A percentile compares a stretch with the other conserved stretches of the same genome.
These are phyloP conservation scores for Ocimum tenuiflorum DNA, from an alignment of 257 asterid species.

Conservation along the genomic window DNA sequence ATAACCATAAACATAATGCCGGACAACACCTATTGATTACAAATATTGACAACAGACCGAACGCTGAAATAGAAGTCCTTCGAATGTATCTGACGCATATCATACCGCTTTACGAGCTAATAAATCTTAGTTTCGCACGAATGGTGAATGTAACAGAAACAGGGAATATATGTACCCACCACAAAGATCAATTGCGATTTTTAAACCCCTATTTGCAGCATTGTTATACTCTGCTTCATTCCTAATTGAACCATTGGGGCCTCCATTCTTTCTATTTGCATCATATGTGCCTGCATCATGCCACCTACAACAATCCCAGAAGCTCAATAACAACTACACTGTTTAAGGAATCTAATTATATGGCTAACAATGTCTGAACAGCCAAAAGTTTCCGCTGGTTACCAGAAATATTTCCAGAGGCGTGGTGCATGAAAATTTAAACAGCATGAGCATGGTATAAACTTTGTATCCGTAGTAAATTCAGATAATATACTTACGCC, in stretches of 20 bases:
- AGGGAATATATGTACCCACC: conserved; percentile 32
- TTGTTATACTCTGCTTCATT: conserved; percentile 47
- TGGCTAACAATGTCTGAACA: background rate
- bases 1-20: too few relatives aligned
- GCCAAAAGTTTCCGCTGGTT: background rate
- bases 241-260: conserved; percentile 91
- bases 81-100: too few relatives aligned
- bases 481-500: conserved; percentile 40
- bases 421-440: background rate
- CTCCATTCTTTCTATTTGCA: conserved; percentile 70
- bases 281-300: conserved; percentile 94
- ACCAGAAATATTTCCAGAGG: background rate
- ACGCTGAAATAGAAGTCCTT: too few relatives aligned
- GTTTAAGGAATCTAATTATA: too few relatives aligned
- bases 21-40: too few relatives aligned
- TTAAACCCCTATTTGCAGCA: conserved; percentile 60
- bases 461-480: background rate
- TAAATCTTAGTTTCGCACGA: too few relatives aligned
- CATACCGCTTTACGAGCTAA: background rate
- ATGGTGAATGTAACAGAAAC: background rate
- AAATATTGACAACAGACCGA: too few relatives aligned
- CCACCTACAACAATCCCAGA: conserved; percentile 49
- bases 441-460: background rate
- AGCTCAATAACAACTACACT: background rate
- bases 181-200: conserved; percentile 63